Conservation (phyloP, 2,329 filamentous ascomycete genomes). For the Verticillium tricorpus region DNA sequence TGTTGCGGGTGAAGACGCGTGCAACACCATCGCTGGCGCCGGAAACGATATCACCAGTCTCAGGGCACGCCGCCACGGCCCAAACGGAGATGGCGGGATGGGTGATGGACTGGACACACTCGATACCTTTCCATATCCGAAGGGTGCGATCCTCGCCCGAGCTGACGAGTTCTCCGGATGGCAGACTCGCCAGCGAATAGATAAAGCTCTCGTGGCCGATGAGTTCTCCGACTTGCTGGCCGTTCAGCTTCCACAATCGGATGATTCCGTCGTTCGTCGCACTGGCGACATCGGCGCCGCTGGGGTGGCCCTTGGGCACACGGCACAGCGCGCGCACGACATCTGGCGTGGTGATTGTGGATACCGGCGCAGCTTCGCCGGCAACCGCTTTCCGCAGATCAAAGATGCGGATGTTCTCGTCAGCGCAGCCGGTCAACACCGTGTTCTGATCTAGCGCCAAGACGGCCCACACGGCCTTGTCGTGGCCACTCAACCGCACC, state of each 20-base stretch:
- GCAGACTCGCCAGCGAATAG: conserved; percentile 74
- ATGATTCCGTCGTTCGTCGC: conserved; percentile 91
- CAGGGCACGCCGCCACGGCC: conserved; percentile 76
- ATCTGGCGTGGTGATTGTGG: conserved; percentile 64
- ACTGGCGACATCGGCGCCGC: conserved; percentile 87
- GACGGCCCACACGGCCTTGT: conserved; percentile 82
- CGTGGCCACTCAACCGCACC: conserved; percentile 66
- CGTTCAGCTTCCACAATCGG: conserved; percentile 79
- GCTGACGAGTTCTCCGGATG: conserved; percentile 84
- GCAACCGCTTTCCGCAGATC: conserved; percentile 59
- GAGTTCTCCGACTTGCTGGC: conserved; percentile 70
- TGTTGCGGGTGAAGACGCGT: conserved; percentile 74
- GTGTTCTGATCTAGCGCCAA: conserved; percentile 75
- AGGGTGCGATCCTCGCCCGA: conserved; percentile 93
- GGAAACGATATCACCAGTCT: conserved; percentile 88
- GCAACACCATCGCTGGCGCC: conserved; percentile 86
- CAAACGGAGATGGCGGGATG: conserved; percentile 96
- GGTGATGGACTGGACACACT: conserved; percentile 92
- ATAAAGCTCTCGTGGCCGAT: conserved; percentile 93
- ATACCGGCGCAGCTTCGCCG: conserved; percentile 45
- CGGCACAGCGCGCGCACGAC: conserved; percentile 85
- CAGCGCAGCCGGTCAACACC: conserved; percentile 87
- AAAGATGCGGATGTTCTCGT: conserved; percentile 84
- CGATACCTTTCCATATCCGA: conserved; percentile 75
- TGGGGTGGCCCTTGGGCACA: conserved; percentile 70